Evolutionary conservation across 176 grass and related monocot species (phyloP).

Genomic region (Oryza meridionalis): DNA sequence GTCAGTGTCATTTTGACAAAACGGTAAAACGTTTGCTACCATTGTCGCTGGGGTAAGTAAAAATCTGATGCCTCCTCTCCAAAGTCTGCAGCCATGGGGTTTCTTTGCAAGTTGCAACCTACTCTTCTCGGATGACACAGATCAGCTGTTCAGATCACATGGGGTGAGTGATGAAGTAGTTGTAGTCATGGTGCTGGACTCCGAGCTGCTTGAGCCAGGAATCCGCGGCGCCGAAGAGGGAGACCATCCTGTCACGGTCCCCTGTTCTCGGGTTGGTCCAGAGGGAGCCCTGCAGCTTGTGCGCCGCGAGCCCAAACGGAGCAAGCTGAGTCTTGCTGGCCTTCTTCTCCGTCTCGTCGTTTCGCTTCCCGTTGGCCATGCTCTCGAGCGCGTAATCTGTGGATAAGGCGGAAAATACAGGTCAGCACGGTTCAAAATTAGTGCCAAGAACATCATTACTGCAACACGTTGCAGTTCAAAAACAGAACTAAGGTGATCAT

Average conservation of each 20-base stretch:
- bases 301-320: constrained; percentile 75
- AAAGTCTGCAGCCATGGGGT: constrained; percentile 20
- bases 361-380: constrained; percentile 40
- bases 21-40: constrained; percentile 16
- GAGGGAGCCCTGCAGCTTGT: constrained; percentile 68
- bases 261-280: constrained; percentile 77
- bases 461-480: constrained; percentile 4
- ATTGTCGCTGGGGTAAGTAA: constrained; percentile 38
- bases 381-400: constrained; percentile 53
- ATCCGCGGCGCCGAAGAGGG: constrained; percentile 64
- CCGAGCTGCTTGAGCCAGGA: constrained; percentile 85
- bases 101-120: constrained; percentile 37
- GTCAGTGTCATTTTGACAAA: constrained; percentile 42
- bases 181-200: constrained; percentile 88
- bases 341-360: constrained; percentile 47
- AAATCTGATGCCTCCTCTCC: neutral
- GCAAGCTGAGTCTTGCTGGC: constrained; percentile 49
- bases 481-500: neutral
- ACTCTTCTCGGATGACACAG: neutral
- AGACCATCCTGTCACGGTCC: constrained; percentile 53
- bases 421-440: constrained; percentile 10
- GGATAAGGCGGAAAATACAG: constrained; percentile 23
- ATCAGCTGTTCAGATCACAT: constrained; percentile 50
- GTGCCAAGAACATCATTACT: neutral
- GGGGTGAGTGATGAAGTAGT: constrained; percentile 78